phyloP scores from a whole-genome alignment of 2,329 filamentous ascomycete genomes.

The Emergomyces pasteurianus region DNA sequence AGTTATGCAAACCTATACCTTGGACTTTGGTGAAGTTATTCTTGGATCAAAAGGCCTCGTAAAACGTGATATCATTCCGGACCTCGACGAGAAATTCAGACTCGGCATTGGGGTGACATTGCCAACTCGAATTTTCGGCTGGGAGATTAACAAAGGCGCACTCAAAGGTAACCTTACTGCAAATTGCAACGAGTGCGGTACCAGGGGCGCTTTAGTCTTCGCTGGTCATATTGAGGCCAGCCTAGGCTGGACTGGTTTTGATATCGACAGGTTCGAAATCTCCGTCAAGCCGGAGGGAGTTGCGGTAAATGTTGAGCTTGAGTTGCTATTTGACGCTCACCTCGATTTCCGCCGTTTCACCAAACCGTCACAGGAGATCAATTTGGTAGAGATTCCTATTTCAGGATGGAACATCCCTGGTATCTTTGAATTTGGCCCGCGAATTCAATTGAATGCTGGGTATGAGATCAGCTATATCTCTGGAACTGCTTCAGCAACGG shows the following conservation, averaged over 20 bases:
- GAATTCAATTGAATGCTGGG: conserved; percentile 5
- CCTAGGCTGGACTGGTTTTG: not conserved
- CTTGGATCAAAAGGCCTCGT: conserved; percentile 2
- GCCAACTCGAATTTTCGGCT: conserved; percentile 1
- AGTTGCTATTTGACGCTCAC: conserved; percentile 1
- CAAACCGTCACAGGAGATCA: conserved; percentile 1
- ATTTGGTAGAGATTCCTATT: conserved; percentile 2
- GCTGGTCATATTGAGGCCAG: conserved; percentile 6
- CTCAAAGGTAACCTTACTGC: conserved; percentile 3
- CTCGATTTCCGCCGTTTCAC: not conserved
- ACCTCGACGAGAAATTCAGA: conserved; percentile 3
- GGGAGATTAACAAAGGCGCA: conserved; percentile 1
- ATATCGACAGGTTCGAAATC: conserved; percentile 5
- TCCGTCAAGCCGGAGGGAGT: conserved; percentile 3
- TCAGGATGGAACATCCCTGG: conserved; percentile 6
- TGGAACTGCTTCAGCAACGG: conserved; percentile 1
- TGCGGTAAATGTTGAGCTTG: not conserved
- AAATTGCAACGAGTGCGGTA: conserved; percentile 5
- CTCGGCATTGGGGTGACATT: conserved; percentile 1
- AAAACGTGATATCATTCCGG: conserved; percentile 3
- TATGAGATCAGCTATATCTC: conserved; percentile 4
- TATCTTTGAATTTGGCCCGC: conserved; percentile 4
- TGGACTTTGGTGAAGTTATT: conserved; percentile 6
- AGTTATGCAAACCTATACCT: conserved; percentile 1
- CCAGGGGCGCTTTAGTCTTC: conserved; percentile 3